Conservation (phyloP, 768 basidiomycete genomes). For the Suillus americanus region DNA sequence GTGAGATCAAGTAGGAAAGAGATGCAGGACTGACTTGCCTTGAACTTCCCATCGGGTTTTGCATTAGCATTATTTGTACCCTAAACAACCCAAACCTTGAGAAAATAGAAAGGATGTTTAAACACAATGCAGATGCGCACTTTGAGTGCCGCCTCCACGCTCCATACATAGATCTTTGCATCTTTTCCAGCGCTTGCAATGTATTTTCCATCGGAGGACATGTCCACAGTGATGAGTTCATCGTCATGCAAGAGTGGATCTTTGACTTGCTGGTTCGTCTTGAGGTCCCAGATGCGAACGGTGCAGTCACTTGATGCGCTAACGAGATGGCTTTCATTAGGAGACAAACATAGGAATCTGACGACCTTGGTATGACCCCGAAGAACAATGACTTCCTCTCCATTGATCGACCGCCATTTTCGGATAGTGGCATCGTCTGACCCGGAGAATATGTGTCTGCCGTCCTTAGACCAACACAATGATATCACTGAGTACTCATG, state of each 20-base stretch:
- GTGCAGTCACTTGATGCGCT: not conserved
- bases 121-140: no score
- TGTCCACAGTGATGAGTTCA: not conserved
- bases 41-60: not conserved
- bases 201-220: not conserved
- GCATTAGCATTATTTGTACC: not conserved
- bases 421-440: not conserved
- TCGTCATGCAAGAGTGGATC: not conserved
- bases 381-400: not conserved
- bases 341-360: accelerated
- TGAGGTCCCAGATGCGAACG: not conserved
- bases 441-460: not conserved
- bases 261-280: not conserved
- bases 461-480: not conserved
- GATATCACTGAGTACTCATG: accelerated
- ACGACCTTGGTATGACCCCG: not conserved
- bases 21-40: not conserved
- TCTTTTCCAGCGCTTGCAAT: not conserved
- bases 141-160: not conserved
- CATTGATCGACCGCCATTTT: not conserved
- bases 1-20: not conserved
- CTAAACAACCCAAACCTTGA: no score
- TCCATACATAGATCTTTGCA: not conserved
- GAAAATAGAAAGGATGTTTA: no score
- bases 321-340: not conserved